Conservation (phyloP, 1,139 yeast genomes). For the Magnusiomyces ingens region DNA sequence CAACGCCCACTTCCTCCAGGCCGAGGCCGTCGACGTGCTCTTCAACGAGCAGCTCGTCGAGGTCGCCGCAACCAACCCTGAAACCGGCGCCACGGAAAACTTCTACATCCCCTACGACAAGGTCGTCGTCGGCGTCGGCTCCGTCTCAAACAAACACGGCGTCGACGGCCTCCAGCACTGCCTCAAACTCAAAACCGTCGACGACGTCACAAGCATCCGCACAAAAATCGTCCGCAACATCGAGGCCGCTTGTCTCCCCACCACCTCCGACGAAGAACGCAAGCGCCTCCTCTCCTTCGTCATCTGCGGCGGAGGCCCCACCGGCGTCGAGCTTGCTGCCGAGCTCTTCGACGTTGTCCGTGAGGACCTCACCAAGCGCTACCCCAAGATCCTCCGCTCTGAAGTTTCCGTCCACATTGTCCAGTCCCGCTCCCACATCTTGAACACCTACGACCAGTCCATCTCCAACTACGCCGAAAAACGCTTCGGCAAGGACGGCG, state of each 20-base stretch:
- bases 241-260: constrained; percentile 55
- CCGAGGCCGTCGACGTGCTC: constrained; percentile 47
- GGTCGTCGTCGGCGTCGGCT: constrained; percentile 57
- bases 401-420: constrained; percentile 56
- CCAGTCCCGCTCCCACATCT: constrained; percentile 56
- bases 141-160: constrained; percentile 58
- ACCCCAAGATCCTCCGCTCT: constrained; percentile 52
- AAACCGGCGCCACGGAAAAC: constrained; percentile 33
- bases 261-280: constrained; percentile 53
- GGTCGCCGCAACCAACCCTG: constrained; percentile 39
- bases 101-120: constrained; percentile 62
- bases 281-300: constrained; percentile 53
- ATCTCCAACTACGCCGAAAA: constrained; percentile 56
- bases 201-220: constrained; percentile 53
- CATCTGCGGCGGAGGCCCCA: constrained; percentile 67
- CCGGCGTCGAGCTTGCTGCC: constrained; percentile 65
- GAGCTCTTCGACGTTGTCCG: constrained; percentile 54
- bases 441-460: constrained; percentile 56
- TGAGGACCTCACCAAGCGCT: constrained; percentile 49
- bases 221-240: constrained; percentile 47
- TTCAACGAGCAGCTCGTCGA: constrained; percentile 48
- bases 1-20: constrained; percentile 52
- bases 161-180: constrained; percentile 56
- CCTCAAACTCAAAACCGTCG: constrained; percentile 55
- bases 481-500: constrained; percentile 50